Conservation (phyloP, 2,329 filamentous ascomycete species). For the Emydomyces testavorans region DNA sequence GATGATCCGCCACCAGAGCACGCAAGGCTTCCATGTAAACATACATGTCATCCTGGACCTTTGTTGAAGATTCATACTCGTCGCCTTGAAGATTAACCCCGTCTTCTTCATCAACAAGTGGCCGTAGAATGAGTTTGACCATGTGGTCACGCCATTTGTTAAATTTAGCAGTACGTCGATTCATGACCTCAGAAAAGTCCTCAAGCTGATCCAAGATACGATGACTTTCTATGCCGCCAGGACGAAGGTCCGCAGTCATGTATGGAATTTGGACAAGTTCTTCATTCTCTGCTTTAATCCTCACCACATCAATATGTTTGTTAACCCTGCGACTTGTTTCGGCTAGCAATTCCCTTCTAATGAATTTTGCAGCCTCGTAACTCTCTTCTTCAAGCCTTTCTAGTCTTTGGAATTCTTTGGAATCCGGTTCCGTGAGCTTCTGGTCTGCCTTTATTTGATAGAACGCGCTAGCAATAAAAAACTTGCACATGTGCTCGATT, state of each 20-base stretch:
- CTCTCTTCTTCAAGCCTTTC: conserved; percentile 59
- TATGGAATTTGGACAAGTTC: conserved; percentile 53
- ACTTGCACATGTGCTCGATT: conserved; percentile 66
- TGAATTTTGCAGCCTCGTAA: conserved; percentile 66
- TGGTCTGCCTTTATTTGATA: conserved; percentile 70
- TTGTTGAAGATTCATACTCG: conserved; percentile 79
- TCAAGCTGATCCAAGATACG: conserved; percentile 56
- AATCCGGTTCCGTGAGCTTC: conserved; percentile 52
- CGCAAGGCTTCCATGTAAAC: conserved; percentile 72
- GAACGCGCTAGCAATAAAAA: conserved; percentile 73
- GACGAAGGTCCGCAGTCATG: conserved; percentile 42
- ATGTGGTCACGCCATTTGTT: conserved; percentile 65
- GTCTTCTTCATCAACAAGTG: conserved; percentile 73
- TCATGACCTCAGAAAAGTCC: conserved; percentile 52
- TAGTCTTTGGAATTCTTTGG: conserved; percentile 52
- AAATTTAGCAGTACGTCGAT: conserved; percentile 59
- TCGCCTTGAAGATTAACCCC: conserved; percentile 68
- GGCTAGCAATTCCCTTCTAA: conserved; percentile 66
- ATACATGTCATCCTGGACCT: conserved; percentile 77
- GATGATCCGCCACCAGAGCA: conserved; percentile 65
- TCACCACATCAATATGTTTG: conserved; percentile 53
- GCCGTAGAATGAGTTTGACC: conserved; percentile 57
- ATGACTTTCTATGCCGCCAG: conserved; percentile 61
- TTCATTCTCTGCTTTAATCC: conserved; percentile 41
- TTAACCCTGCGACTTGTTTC: conserved; percentile 49